A percentile compares a stretch with the other conserved stretches of the same genome.
These are phyloP conservation scores for Trematosphaeria pertusa DNA, from an alignment of 2,329 filamentous ascomycete genomes.

Conservation along the genomic window DNA sequence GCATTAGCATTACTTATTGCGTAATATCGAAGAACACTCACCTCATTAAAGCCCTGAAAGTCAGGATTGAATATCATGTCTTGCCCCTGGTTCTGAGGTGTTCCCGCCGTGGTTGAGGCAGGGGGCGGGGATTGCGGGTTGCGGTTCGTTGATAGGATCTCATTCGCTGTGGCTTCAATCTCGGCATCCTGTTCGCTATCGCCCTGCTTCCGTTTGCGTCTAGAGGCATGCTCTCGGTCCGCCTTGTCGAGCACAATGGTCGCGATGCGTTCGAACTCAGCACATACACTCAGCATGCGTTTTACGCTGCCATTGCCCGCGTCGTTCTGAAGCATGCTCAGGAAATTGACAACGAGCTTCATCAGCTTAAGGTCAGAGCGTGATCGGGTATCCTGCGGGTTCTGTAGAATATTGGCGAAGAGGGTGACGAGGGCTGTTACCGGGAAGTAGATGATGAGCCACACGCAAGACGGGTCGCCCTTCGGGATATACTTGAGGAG, in stretches of 20 bases:
- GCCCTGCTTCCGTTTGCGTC: conserved; percentile 81
- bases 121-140: conserved; percentile 38
- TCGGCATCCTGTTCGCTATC: conserved; percentile 57
- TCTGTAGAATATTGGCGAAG: conserved; percentile 96
- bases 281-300: conserved; percentile 90
- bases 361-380: conserved; percentile 89
- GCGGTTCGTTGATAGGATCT: conserved; percentile 40
- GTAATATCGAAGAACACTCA: conserved; percentile 16
- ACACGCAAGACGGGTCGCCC: conserved; percentile 92
- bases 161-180: conserved; percentile 45
- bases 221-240: conserved; percentile 80
- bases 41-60: conserved; percentile 48
- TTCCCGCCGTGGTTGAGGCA: conserved; percentile 16
- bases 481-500: conserved; percentile 95
- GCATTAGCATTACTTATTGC: conserved; percentile 20
- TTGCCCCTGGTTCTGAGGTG: conserved; percentile 23
- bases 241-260: conserved; percentile 89
- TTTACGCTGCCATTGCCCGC: conserved; percentile 89
- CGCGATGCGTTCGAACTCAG: conserved; percentile 96
- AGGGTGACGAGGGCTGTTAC: conserved; percentile 93
- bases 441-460: conserved; percentile 96
- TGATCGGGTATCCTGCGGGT: conserved; percentile 86
- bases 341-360: conserved; percentile 89
- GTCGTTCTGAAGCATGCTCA: conserved; percentile 87
- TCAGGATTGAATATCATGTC: conserved; percentile 43